These are phyloP conservation scores for Leccinum variicolor DNA, from an alignment of 768 basidiomycete genomes.

Conservation along the genomic window DNA sequence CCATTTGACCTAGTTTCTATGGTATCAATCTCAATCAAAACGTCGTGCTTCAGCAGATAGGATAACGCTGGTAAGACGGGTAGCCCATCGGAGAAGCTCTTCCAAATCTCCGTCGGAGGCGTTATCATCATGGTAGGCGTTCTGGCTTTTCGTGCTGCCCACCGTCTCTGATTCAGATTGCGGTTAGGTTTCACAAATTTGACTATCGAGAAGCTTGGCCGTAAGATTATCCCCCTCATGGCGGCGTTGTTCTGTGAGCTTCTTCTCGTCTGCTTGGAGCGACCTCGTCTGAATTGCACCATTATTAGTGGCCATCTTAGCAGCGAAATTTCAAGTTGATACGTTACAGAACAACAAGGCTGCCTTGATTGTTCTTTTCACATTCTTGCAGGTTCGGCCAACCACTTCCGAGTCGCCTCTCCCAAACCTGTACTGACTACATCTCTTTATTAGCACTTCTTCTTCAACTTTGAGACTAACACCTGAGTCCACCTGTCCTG, in stretches of 20 bases:
- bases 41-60: slow-evolving; percentile 72
- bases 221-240: slow-evolving; percentile 70
- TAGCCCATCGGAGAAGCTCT: slow-evolving; percentile 60
- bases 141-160: neutral
- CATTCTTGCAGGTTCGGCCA: slow-evolving; percentile 52
- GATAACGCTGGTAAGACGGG: slow-evolving; percentile 55
- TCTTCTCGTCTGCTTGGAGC: neutral
- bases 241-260: slow-evolving; percentile 59
- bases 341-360: slow-evolving; percentile 42
- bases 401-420: neutral
- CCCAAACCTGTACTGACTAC: neutral
- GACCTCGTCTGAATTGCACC: neutral
- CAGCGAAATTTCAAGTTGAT: slow-evolving; percentile 61
- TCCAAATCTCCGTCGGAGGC: slow-evolving; percentile 63
- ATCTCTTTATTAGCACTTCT: slow-evolving; percentile 42
- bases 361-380: slow-evolving; percentile 69
- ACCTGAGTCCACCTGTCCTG: slow-evolving; percentile 35
- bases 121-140: slow-evolving; percentile 61
- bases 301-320: slow-evolving; percentile 59
- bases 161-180: neutral
- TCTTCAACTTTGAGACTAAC: slow-evolving; percentile 82
- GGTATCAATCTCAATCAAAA: slow-evolving; percentile 76
- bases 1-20: slow-evolving; percentile 49
- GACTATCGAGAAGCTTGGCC: slow-evolving; percentile 67
- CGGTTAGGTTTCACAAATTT: slow-evolving; percentile 56